Evolutionary conservation across 805 yeast species (phyloP).

Genomic region (Candida endomychidarum): DNA sequence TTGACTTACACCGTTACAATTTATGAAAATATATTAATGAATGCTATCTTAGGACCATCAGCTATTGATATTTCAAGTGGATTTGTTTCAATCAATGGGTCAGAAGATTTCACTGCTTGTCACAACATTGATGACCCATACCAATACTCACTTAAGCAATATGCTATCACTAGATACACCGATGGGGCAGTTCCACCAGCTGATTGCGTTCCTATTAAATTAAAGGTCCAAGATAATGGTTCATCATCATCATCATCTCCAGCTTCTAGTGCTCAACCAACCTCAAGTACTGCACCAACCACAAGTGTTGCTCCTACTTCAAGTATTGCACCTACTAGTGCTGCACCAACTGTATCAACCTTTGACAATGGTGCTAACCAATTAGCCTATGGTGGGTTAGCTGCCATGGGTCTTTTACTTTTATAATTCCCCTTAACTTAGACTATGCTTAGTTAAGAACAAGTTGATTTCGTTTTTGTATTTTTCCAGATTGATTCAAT

Average conservation of each 20-base stretch:
- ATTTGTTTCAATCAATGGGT: conserved; percentile 18
- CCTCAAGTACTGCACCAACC: conserved; percentile 28
- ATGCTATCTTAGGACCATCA: conserved; percentile 10
- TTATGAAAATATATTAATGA: conserved; percentile 1
- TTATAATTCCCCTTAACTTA: conserved; percentile 5
- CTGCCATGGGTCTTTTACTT: conserved; percentile 12
- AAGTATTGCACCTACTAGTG: too few species aligned
- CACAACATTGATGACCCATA: conserved; percentile 30
- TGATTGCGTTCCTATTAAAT: conserved; percentile 10
- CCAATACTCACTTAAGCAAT: conserved; percentile 19
- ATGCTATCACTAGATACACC: conserved; percentile 15
- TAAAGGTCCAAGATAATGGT: conserved; percentile 8
- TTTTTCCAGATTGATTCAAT: background rate
- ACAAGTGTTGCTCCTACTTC: conserved; percentile 26
- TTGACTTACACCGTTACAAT: background rate
- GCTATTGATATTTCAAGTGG: conserved; percentile 15
- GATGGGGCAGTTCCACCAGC: conserved; percentile 1
- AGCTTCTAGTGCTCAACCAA: conserved; percentile 5
- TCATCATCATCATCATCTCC: conserved; percentile 5
- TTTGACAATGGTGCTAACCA: conserved; percentile 12
- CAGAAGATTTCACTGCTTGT: conserved; percentile 23
- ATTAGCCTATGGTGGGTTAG: conserved; percentile 14
- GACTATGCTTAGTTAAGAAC: too few species aligned
- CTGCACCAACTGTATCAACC: conserved; percentile 7
- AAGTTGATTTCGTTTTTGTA: background rate